phyloP scores from a whole-genome alignment of 2,329 filamentous ascomycete species.

The Bipolaris oryzae region DNA sequence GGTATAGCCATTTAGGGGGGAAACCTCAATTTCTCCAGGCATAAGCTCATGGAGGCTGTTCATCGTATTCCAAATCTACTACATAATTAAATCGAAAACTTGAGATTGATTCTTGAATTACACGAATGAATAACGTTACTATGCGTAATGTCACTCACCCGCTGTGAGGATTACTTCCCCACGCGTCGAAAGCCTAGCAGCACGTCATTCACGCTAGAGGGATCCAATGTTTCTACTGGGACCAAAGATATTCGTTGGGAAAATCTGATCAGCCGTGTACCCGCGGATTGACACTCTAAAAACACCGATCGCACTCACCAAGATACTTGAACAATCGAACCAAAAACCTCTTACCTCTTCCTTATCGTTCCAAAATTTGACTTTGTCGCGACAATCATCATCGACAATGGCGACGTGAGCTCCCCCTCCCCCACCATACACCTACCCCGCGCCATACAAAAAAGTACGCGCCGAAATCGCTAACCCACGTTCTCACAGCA shows the following conservation, averaged over 20 bases:
- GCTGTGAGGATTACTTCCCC: slow-evolving; percentile 22
- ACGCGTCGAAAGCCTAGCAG: slow-evolving; percentile 16
- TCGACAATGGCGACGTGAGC: slow-evolving; percentile 46
- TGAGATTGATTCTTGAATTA: no score
- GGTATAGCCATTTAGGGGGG: neutral
- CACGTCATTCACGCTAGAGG: slow-evolving; percentile 40
- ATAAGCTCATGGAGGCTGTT: neutral
- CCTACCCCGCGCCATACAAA: no score
- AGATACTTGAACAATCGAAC: neutral
- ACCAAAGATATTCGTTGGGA: slow-evolving; percentile 8
- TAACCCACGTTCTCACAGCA: slow-evolving; percentile 58
- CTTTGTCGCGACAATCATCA: neutral
- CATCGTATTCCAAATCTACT: neutral
- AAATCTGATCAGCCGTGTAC: slow-evolving; percentile 18
- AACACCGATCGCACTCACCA: slow-evolving; percentile 1
- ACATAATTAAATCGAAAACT: no score
- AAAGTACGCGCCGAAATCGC: neutral
- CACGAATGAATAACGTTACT: neutral
- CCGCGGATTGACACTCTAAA: slow-evolving; percentile 10
- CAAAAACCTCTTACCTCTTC: slow-evolving; percentile 6
- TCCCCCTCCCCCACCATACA: slow-evolving; percentile 32
- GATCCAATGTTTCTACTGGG: slow-evolving; percentile 24
- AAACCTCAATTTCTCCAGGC: neutral
- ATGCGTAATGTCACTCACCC: neutral
- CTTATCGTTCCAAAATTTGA: neutral